Percentiles rank a stretch among this genome's conserved stretches.
Evolutionary conservation across 768 basidiomycete species (phyloP).

Genomic region (Tulasnella sp.): DNA sequence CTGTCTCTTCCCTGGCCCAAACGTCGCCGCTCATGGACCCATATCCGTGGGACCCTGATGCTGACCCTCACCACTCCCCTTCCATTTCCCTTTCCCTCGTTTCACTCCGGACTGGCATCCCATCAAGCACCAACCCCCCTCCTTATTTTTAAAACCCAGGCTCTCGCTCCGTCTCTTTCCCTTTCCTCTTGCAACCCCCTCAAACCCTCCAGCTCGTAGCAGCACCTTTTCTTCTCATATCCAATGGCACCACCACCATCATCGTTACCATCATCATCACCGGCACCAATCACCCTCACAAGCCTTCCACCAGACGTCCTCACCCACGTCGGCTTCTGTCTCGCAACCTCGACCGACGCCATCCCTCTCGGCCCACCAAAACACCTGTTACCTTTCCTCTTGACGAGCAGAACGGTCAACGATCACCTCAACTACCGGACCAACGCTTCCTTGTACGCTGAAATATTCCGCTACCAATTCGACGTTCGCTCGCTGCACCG

Average conservation of each 20-base stretch:
- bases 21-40: not conserved
- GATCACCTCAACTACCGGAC: not conserved
- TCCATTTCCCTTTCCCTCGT: constrained; percentile 1
- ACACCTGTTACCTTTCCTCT: constrained; percentile 22
- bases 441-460: constrained; percentile 26
- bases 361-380: constrained; percentile 24
- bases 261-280: not conserved
- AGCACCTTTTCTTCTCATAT: not conserved
- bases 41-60: not conserved
- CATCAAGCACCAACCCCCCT: not conserved
- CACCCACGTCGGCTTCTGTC: constrained; percentile 27
- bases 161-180: not conserved
- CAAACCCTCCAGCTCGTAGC: constrained; percentile 4
- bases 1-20: not conserved
- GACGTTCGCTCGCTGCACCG: constrained; percentile 27
- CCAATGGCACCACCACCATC: not conserved
- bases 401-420: constrained; percentile 22
- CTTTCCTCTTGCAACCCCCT: not conserved
- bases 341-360: not conserved
- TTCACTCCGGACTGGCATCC: not conserved
- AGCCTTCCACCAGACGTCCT: constrained; percentile 26
- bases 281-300: not conserved
- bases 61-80: not conserved
- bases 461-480: constrained; percentile 29
- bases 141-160: not conserved